Evolutionary conservation across 306 rosid genomes (phyloP).

Genomic region (Datisca glomerata): DNA sequence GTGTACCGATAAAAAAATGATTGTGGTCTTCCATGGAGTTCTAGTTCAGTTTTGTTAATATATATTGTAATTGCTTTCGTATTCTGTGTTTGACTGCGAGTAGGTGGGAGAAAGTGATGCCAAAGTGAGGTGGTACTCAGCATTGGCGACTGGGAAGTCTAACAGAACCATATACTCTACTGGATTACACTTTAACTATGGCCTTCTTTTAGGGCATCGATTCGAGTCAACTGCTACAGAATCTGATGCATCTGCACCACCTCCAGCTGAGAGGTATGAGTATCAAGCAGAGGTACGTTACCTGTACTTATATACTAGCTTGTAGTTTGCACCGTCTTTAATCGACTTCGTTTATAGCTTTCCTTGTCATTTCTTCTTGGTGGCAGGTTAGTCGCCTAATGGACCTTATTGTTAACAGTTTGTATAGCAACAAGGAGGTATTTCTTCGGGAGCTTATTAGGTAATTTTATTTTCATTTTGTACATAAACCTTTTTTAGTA

Average conservation of each 20-base stretch:
- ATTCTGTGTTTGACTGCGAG: too few species aligned
- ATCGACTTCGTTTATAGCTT: background rate
- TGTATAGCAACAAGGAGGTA: slow-evolving; percentile 92
- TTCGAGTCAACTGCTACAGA: slow-evolving; percentile 69
- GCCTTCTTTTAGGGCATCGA: slow-evolving; percentile 32
- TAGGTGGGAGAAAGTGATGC: slow-evolving; percentile 43
- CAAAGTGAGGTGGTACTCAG: slow-evolving; percentile 45
- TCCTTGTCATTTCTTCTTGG: slow-evolving; percentile 6
- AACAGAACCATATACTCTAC: slow-evolving; percentile 9
- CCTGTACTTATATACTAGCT: background rate
- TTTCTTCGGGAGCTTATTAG: slow-evolving; percentile 94
- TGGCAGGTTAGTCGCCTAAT: slow-evolving; percentile 89
- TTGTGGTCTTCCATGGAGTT: too few species aligned
- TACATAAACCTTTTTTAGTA: too few species aligned
- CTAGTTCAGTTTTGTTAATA: too few species aligned
- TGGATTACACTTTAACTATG: slow-evolving; percentile 19
- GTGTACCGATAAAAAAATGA: too few species aligned
- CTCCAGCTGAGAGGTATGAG: slow-evolving; percentile 57
- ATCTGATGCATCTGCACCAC: slow-evolving; percentile 43
- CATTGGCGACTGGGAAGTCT: slow-evolving; percentile 22
- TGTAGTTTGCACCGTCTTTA: background rate
- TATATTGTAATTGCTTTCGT: too few species aligned
- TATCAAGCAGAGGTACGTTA: slow-evolving; percentile 84
- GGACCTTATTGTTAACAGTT: slow-evolving; percentile 97
- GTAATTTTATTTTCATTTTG: slow-evolving; percentile 26